Conservation (phyloP, 2,329 filamentous ascomycete species). For the Alternaria hordeiaustralica region DNA sequence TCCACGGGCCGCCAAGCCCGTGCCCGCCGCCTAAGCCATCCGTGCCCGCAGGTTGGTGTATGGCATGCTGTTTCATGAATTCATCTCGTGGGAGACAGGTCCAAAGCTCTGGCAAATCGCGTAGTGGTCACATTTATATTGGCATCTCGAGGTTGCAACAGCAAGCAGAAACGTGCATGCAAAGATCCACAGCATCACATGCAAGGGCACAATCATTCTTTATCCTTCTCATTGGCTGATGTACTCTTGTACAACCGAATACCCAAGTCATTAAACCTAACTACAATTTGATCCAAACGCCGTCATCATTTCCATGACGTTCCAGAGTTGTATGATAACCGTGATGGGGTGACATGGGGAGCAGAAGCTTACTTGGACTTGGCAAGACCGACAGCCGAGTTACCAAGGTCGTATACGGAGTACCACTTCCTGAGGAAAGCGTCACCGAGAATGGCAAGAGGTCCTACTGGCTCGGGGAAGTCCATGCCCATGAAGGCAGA, state of each 20-base stretch:
- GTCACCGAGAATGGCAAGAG: constrained; percentile 93
- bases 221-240: constrained; percentile 16
- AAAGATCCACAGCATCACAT: not conserved
- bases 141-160: not conserved
- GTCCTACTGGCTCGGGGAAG: constrained; percentile 80
- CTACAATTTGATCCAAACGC: constrained; percentile 32
- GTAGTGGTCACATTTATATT: too few relatives aligned
- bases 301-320: constrained; percentile 6
- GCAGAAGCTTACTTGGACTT: constrained; percentile 69
- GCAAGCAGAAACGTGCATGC: not conserved
- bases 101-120: too few relatives aligned
- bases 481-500: constrained; percentile 97
- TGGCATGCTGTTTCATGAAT: too few relatives aligned
- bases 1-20: too few relatives aligned
- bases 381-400: constrained; percentile 86
- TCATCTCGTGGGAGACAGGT: too few relatives aligned
- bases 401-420: constrained; percentile 94
- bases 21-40: too few relatives aligned
- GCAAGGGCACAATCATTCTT: not conserved
- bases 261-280: constrained; percentile 18
- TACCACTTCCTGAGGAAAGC: constrained; percentile 84
- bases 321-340: constrained; percentile 7
- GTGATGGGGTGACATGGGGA: not conserved
- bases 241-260: constrained; percentile 15
- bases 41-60: too few relatives aligned